These are phyloP conservation scores for Elongisporangium senticosum DNA, from an alignment of 352 stramenopile genomes.

Conservation along the genomic window DNA sequence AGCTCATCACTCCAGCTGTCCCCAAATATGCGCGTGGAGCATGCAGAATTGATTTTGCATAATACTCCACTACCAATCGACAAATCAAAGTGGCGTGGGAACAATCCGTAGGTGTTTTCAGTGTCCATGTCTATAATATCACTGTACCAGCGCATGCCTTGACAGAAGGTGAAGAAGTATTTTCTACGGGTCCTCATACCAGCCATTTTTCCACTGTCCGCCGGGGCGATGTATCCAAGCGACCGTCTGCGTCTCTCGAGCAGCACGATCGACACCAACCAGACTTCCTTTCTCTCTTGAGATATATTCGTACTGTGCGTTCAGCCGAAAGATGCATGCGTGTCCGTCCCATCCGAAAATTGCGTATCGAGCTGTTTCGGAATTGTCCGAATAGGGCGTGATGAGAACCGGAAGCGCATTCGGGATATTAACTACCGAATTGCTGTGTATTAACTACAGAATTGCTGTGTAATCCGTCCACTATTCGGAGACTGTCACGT, in stretches of 20 bases:
- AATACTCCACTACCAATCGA: background rate
- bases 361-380: background rate
- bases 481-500: background rate
- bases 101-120: background rate
- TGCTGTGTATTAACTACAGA: no score
- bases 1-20: no score
- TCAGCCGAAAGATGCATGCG: constrained; percentile 2
- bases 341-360: background rate
- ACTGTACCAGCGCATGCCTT: no score
- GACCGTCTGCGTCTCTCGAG: constrained; percentile 17
- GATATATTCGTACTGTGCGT: no score
- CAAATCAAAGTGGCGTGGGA: background rate
- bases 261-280: constrained; percentile 3
- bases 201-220: constrained; percentile 27
- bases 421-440: background rate
- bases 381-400: background rate
- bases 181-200: constrained; percentile 31
- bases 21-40: no score
- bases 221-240: constrained; percentile 15
- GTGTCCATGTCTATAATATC: background rate
- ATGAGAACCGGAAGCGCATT: constrained; percentile 1
- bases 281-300: no score
- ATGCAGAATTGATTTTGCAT: background rate
- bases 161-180: no score
- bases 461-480: no score